Evolutionary conservation across 2,329 filamentous ascomycete species (phyloP), one percentile per base, ranked within the genome.

Genomic region (Arthrobotrys entomopaga): DNA sequence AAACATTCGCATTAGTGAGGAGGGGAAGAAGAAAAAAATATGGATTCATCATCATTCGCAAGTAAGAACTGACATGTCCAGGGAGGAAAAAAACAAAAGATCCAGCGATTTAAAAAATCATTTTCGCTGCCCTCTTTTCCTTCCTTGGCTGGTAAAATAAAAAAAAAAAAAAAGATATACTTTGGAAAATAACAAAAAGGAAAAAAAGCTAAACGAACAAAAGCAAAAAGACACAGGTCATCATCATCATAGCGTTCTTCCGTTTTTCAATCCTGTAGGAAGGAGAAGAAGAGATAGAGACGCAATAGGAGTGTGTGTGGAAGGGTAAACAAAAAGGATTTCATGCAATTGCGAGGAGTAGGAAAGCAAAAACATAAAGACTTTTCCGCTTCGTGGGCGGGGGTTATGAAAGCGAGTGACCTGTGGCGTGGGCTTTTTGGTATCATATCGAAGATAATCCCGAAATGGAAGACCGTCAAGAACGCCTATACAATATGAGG

Each of bases 341-440:
- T 74, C 70, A 66, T 74, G 67, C 70, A 67, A 64, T 67, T 29
- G 70, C 63, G 56, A 63, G 54, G 56, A 57, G 56, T 38, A 40
- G 22, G 20, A 59, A 72, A 72, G 54, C 53, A 65, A 58, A 65
- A 65, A 65, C 54, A 63, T 58, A 46, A 61, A 66, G 56, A 67
- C 70, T 74, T 74, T 74, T 74, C 70, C 70, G 70, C 70, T 74
- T 63, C 53, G 63, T 67, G 52, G 57, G 70, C 70, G 70, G 70
- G 63, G 63, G n/a, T n/a, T 63, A 64, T 63, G 50, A 53, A 66
- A 73, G 70, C 70, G 70, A 74, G 70, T 74, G 70, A 74, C 70
- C 70, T 74, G 63, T 66, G 70, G 70, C 70, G 70, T 74, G 58
- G 64, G 63, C 63, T 74, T 74, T 74, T 74, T 74, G 70, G 70